phyloP scores from a whole-genome alignment of 1,284 basidiomycete genomes.

The Ganoderma leucocontextum region DNA sequence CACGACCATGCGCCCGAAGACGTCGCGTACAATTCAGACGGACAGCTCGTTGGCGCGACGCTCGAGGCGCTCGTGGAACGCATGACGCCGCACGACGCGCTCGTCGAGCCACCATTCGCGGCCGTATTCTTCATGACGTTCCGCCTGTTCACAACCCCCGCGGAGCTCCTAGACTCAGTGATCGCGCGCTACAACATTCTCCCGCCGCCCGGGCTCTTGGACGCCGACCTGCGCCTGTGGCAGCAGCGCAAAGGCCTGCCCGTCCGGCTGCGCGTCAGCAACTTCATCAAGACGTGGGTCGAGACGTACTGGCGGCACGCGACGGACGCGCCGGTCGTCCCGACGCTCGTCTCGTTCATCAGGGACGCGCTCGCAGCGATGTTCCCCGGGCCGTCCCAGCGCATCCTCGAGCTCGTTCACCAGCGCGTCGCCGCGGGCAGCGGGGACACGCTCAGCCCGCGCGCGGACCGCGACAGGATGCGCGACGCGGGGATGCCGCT shows the following conservation, averaged over 20 bases:
- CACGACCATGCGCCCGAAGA: slow-evolving; percentile 84
- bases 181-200: slow-evolving; percentile 84
- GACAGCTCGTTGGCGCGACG: slow-evolving; percentile 91
- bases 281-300: slow-evolving; percentile 94
- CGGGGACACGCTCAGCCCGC: slow-evolving; percentile 54
- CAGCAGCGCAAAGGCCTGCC: slow-evolving; percentile 88
- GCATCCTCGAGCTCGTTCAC: slow-evolving; percentile 78
- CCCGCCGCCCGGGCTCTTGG: slow-evolving; percentile 64
- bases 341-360: slow-evolving; percentile 69
- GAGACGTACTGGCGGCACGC: slow-evolving; percentile 88
- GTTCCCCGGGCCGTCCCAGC: slow-evolving; percentile 74
- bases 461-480: slow-evolving; percentile 70
- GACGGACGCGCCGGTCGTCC: slow-evolving; percentile 69
- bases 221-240: slow-evolving; percentile 79
- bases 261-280: slow-evolving; percentile 88
- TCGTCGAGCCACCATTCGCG: slow-evolving; percentile 86
- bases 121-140: slow-evolving; percentile 96
- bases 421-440: slow-evolving; percentile 49
- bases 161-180: slow-evolving; percentile 79
- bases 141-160: slow-evolving; percentile 88
- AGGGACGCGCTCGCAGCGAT: slow-evolving; percentile 66
- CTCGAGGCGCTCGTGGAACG: slow-evolving; percentile 90
- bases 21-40: slow-evolving; percentile 90
- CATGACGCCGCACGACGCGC: slow-evolving; percentile 94
- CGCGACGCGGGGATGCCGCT: slow-evolving; percentile 76